Conservation (phyloP, 192 early-diverging fungal species). For the Coemansia sp. region DNA sequence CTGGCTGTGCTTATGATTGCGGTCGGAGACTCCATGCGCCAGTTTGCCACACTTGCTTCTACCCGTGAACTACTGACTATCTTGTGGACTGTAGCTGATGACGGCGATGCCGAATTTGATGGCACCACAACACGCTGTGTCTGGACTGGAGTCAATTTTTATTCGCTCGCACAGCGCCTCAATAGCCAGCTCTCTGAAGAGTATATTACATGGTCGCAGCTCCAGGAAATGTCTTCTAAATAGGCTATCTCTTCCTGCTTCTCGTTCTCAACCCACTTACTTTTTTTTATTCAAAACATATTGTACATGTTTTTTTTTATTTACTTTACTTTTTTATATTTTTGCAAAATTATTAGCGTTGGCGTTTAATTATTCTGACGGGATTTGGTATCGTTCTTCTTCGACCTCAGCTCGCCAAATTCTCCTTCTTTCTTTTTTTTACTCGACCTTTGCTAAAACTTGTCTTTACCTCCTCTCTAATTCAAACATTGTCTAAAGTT, state of each 20-base stretch:
- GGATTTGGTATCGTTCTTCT: too few species aligned
- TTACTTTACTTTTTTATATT: constrained; percentile 6
- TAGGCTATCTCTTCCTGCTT: not conserved
- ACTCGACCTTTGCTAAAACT: not conserved
- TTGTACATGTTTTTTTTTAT: constrained; percentile 6
- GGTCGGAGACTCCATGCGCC: constrained; percentile 41
- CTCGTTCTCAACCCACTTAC: not conserved
- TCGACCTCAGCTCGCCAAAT: too few species aligned
- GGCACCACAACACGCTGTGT: constrained; percentile 6
- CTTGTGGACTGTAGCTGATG: constrained; percentile 25
- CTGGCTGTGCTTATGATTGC: constrained; percentile 35
- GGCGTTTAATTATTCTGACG: too few species aligned
- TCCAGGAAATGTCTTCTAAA: constrained; percentile 14
- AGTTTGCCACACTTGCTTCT: constrained; percentile 28
- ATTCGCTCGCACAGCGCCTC: constrained; percentile 34
- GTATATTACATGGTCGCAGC: constrained; percentile 30
- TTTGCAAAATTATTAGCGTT: too few species aligned
- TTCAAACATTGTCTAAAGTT: constrained; percentile 4
- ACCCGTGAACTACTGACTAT: constrained; percentile 30
- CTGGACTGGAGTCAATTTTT: constrained; percentile 37
- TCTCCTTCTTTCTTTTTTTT: not conserved
- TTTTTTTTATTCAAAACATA: not conserved
- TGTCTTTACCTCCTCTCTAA: not conserved
- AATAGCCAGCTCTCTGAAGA: constrained; percentile 28
- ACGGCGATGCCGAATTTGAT: constrained; percentile 14